Evolutionary conservation across 352 stramenopile genomes (phyloP).

Genomic region (Phytophthora fragariaefolia): DNA sequence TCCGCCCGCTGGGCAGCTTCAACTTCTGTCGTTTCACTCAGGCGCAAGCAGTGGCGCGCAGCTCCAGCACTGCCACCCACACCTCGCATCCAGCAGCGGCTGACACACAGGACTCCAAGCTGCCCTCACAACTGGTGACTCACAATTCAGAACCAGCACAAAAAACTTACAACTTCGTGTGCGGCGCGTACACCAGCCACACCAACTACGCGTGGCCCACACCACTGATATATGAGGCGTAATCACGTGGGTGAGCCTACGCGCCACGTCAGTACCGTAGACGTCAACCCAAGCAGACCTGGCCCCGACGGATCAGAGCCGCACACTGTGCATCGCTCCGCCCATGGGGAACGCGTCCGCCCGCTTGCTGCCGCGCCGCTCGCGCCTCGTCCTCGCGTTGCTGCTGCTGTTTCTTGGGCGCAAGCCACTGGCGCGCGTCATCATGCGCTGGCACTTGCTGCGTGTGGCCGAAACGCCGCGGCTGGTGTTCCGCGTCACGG

Average conservation of each 20-base stretch:
- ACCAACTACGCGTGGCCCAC: not conserved
- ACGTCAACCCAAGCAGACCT: slow-evolving; percentile 20
- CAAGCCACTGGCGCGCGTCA: slow-evolving; percentile 20
- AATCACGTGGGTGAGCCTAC: slow-evolving; percentile 27
- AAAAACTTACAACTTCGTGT: slow-evolving; percentile 46
- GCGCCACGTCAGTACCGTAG: slow-evolving; percentile 25
- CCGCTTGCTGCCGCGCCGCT: slow-evolving; percentile 13
- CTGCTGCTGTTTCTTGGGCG: slow-evolving; percentile 18
- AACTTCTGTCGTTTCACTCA: slow-evolving; percentile 11
- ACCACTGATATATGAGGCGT: slow-evolving; percentile 61
- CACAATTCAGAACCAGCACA: slow-evolving; percentile 38
- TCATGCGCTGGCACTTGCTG: slow-evolving; percentile 37
- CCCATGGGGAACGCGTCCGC: slow-evolving; percentile 30
- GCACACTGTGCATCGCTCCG: slow-evolving; percentile 20
- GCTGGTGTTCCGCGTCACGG: slow-evolving; percentile 50
- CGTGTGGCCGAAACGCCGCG: slow-evolving; percentile 41
- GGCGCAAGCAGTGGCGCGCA: too few relatives aligned
- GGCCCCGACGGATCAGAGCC: slow-evolving; percentile 14
- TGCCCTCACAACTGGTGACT: too few relatives aligned
- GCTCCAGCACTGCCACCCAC: too few relatives aligned
- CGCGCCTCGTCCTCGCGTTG: slow-evolving; percentile 17
- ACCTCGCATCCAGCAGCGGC: too few relatives aligned
- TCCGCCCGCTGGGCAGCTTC: slow-evolving; percentile 9
- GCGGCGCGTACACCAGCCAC: not conserved
- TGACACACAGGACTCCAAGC: too few relatives aligned